Conservation (phyloP, 345 rosid genomes). For the Eutrema heterophyllum region DNA sequence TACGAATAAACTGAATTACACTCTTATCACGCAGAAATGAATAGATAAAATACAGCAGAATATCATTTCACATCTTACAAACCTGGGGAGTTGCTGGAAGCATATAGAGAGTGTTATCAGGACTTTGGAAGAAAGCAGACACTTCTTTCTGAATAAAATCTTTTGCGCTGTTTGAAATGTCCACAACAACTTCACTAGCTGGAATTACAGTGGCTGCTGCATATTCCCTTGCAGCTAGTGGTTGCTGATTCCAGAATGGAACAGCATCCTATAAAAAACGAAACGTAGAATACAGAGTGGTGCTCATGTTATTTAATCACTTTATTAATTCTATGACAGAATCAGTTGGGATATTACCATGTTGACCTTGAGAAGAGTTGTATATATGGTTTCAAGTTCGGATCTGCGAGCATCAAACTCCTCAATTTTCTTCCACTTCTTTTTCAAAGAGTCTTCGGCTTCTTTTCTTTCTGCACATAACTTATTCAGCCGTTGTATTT, state of each 20-base stretch:
- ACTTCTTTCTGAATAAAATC: conserved; percentile 80
- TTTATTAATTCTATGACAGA: neutral
- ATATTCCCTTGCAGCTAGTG: conserved; percentile 75
- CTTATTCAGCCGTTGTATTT: conserved; percentile 70
- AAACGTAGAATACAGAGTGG: neutral
- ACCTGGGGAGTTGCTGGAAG: conserved; percentile 93
- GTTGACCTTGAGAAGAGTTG: conserved; percentile 77
- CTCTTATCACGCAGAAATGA: neutral
- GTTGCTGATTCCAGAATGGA: conserved; percentile 88
- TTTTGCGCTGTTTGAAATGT: conserved; percentile 72
- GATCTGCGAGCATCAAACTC: conserved; percentile 90
- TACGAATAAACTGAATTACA: neutral
- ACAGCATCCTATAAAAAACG: conserved; percentile 58
- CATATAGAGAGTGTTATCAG: conserved; percentile 84
- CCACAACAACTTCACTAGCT: conserved; percentile 60
- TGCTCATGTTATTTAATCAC: neutral
- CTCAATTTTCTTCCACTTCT: conserved; percentile 96
- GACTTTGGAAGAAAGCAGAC: conserved; percentile 75
- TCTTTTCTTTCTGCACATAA: conserved; percentile 90
- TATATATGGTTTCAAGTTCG: conserved; percentile 81
- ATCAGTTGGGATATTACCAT: conserved; percentile 43
- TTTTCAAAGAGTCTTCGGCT: conserved; percentile 79
- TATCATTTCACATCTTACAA: too few relatives aligned
- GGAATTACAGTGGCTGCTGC: conserved; percentile 85
- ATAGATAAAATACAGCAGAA: too few relatives aligned